Percentiles rank a stretch among this genome's conserved stretches.
These are phyloP conservation scores for Jatropha curcas DNA, from an alignment of 345 rosid genomes.

Conservation along the genomic window DNA sequence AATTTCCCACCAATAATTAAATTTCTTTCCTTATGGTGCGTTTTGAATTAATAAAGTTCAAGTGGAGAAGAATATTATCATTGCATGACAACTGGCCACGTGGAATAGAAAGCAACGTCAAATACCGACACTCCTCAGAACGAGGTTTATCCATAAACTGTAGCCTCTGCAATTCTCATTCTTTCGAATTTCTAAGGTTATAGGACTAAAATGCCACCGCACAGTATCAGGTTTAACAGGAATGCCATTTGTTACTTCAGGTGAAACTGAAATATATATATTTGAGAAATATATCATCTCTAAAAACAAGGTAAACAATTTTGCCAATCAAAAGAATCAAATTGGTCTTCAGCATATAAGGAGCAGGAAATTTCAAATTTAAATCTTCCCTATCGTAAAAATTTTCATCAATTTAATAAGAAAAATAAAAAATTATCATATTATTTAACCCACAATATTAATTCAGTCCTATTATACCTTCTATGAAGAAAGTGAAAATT, in stretches of 20 bases:
- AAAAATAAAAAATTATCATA: too few relatives aligned
- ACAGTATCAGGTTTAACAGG: not conserved
- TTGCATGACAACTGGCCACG: conserved; percentile 30
- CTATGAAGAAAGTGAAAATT: too few relatives aligned
- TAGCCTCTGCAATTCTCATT: not conserved
- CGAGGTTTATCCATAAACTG: conserved; percentile 13
- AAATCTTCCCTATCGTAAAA: too few relatives aligned
- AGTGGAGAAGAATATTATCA: conserved; percentile 25
- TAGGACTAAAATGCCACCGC: conserved; percentile 9
- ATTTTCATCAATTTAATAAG: too few relatives aligned
- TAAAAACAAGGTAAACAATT: not conserved
- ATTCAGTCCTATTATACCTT: too few relatives aligned
- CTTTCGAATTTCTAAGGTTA: not conserved
- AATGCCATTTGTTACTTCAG: not conserved
- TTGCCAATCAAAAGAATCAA: not conserved
- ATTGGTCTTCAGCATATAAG: too few relatives aligned
- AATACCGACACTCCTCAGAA: conserved; percentile 15
- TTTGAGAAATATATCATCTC: not conserved
- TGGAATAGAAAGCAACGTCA: conserved; percentile 28
- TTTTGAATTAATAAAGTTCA: conserved; percentile 11
- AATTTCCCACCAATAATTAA: conserved; percentile 13
- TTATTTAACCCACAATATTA: too few relatives aligned
- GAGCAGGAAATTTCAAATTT: too few relatives aligned
- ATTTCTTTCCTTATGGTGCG: not conserved
- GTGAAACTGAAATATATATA: not conserved